A percentile compares a stretch with the other conserved stretches of the same genome.
Evolutionary conservation across 2,329 filamentous ascomycete genomes (phyloP).

Genomic region (Botrytis cinerea): DNA sequence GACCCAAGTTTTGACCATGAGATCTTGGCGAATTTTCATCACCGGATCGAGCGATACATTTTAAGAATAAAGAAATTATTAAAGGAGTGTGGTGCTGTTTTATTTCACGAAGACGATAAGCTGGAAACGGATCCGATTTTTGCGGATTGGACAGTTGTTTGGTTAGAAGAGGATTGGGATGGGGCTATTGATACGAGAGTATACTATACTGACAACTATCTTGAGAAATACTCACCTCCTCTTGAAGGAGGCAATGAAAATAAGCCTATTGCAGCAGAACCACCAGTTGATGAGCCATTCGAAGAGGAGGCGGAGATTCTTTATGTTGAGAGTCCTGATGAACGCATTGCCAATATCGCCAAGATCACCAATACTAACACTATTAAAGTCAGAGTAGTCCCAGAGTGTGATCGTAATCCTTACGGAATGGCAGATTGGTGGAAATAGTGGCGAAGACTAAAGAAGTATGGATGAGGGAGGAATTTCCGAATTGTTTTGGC

Average conservation of each 20-base stretch:
- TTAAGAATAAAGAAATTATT: neutral
- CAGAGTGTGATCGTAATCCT: neutral
- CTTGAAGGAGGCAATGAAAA: neutral
- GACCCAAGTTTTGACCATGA: constrained; percentile 10
- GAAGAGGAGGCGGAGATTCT: neutral
- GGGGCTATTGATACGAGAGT: constrained; percentile 1
- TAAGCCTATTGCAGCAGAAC: neutral
- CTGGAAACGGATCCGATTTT: neutral
- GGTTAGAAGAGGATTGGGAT: constrained; percentile 15
- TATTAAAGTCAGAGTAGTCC: neutral
- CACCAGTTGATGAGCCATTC: neutral
- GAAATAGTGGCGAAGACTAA: neutral
- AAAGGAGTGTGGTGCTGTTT: constrained; percentile 4
- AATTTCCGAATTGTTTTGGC: neutral
- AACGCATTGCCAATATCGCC: neutral
- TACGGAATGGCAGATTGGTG: constrained; percentile 11
- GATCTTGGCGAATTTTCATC: neutral
- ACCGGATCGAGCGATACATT: neutral
- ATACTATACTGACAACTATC: neutral
- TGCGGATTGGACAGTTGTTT: constrained; percentile 11
- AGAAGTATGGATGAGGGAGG: neutral
- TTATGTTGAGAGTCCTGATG: neutral
- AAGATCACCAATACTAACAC: neutral
- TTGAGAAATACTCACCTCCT: neutral
- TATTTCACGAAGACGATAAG: neutral